phyloP scores from a whole-genome alignment of 2,329 filamentous ascomycete genomes.

The Calonectria honghensis region DNA sequence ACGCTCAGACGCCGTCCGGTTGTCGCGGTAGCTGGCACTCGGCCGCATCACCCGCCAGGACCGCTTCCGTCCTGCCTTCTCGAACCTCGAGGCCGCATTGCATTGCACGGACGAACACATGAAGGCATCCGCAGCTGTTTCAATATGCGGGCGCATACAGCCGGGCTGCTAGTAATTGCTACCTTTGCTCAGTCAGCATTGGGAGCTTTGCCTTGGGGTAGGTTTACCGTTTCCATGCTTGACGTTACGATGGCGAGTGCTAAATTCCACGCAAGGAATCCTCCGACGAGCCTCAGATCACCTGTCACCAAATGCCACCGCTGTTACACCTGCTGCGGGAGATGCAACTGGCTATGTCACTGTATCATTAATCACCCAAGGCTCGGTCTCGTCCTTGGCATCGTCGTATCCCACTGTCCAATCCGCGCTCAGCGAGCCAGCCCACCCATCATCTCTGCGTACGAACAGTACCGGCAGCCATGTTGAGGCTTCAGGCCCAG shows the following conservation, averaged over 20 bases:
- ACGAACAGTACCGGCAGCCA: neutral
- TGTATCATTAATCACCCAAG: slow-evolving; percentile 5
- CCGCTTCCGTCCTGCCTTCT: neutral
- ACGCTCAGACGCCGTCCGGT: slow-evolving; percentile 30
- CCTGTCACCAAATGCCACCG: slow-evolving; percentile 30
- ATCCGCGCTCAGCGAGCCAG: neutral
- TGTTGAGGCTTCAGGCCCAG: neutral
- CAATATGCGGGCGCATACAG: slow-evolving; percentile 48
- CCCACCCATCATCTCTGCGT: slow-evolving; percentile 1
- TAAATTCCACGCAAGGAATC: slow-evolving; percentile 30
- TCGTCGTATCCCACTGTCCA: neutral
- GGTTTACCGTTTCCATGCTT: slow-evolving; percentile 5
- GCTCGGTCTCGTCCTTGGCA: neutral
- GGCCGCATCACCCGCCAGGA: slow-evolving; percentile 15
- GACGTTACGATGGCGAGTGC: neutral
- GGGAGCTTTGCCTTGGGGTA: slow-evolving; percentile 45
- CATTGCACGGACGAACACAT: slow-evolving; percentile 26
- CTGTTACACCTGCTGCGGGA: slow-evolving; percentile 22
- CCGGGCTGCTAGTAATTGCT: slow-evolving; percentile 46
- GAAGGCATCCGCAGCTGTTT: slow-evolving; percentile 18
- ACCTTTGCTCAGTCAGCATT: slow-evolving; percentile 42
- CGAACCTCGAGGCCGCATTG: slow-evolving; percentile 6
- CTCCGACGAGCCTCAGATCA: slow-evolving; percentile 22
- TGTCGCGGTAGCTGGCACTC: slow-evolving; percentile 21
- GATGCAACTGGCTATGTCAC: slow-evolving; percentile 15